Evolutionary conservation across 208 protist species (phyloP), one percentile per base, ranked within the genome.

Genomic region (Zelonia costaricensis): DNA sequence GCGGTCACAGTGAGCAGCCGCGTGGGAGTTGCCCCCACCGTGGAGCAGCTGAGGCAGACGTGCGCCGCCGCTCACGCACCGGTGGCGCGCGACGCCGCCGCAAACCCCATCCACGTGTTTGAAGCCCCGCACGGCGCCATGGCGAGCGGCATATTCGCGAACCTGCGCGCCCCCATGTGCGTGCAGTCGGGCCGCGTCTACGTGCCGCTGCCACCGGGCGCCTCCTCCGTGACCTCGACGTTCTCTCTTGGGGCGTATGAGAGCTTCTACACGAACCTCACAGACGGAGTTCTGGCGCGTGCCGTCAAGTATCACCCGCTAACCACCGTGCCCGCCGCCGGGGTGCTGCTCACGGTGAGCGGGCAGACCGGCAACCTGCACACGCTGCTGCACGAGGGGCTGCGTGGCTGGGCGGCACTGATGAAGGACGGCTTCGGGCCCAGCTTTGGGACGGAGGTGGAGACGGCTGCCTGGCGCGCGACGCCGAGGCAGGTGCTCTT

Each of bases 141-240:
- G 18, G 3, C 54, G 15, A 35, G 33, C 5, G 48, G 60, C 47
- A 22, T 74, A 27, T 68, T 68, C 52, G 22, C 52, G 9, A 54
- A 49, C 54, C 27, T 71, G 33, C 46, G 54, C 31, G 31, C 59
- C 20, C 73, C 66, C 10, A 72, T 73, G 48, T 79, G 73, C 52
- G 66, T 70, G 65, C 65, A 74, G 61, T 57, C 65, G 8, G 73
- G 61, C 8, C 59, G 48, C 44, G 13, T 74, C 28, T 74, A 69
- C 56, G 51, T 51, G 0, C 42, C 40, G 30, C 51, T 67, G 33
- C 61, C 49, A 30, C 61, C 61, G 1, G 42, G 59, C 31, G 33
- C 35, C 8, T 67, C 61, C 23, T 27, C 36, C 28, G n/a, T 67
- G 18, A 67, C 61, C 5, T 15, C 55, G 15, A 48, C 51, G 36